phyloP scores from a whole-genome alignment of 129 eudicot species.

The Centella asiatica region DNA sequence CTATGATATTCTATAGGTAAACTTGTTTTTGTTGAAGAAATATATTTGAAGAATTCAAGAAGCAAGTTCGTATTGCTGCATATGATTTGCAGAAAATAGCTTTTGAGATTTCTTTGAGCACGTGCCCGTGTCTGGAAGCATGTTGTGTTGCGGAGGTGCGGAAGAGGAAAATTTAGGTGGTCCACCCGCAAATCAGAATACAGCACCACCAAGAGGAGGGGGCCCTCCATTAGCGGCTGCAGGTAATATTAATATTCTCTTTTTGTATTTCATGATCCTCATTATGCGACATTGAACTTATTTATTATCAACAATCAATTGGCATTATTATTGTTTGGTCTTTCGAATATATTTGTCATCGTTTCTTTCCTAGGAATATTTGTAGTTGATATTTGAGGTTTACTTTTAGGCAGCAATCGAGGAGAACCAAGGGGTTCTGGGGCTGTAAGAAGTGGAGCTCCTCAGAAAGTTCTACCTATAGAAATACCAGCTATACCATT shows the following conservation, averaged over 20 bases:
- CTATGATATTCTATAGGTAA: background rate
- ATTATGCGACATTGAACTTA: background rate
- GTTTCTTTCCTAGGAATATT: background rate
- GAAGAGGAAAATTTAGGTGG: conserved; percentile 61
- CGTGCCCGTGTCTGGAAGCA: conserved; percentile 26
- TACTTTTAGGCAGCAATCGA: conserved; percentile 46
- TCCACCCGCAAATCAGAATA: conserved; percentile 49
- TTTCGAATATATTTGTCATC: background rate
- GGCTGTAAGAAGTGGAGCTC: conserved; percentile 28
- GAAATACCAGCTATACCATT: conserved; percentile 42
- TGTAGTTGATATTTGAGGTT: background rate
- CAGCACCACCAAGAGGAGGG: conserved; percentile 59
- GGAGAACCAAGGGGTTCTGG: conserved; percentile 49
- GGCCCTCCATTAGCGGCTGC: conserved; percentile 37
- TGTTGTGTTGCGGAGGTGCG: conserved; percentile 90
- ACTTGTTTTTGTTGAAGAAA: background rate
- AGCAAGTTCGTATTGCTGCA: background rate
- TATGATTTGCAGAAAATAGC: background rate
- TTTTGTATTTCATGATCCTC: background rate
- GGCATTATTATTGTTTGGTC: background rate
- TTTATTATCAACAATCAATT: background rate
- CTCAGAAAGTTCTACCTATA: conserved; percentile 32
- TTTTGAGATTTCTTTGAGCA: background rate
- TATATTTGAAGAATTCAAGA: background rate
- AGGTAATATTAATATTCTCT: conserved; percentile 6